A percentile compares a stretch with the other conserved stretches of the same genome.
Conservation (phyloP, 306 rosid genomes). For the Carpinus viminea region DNA sequence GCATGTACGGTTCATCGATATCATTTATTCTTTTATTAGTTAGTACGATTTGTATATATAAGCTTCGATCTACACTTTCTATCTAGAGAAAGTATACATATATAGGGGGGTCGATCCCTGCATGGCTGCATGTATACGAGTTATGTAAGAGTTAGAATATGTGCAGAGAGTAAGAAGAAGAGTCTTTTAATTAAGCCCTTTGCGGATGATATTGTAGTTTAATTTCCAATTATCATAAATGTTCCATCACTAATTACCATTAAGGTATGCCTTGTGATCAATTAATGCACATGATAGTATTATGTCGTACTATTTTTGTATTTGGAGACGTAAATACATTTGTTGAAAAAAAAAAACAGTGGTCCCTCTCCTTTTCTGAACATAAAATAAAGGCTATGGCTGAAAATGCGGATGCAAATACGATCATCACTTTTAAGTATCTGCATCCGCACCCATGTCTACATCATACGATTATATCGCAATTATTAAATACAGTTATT, state of each 20-base stretch:
- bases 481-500: too few species aligned
- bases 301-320: not conserved
- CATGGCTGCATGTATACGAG: not conserved
- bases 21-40: not conserved
- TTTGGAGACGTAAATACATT: not conserved
- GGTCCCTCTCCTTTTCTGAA: not conserved
- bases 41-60: not conserved
- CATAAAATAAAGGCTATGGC: not conserved
- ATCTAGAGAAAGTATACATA: not conserved
- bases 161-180: not conserved
- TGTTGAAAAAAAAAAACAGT: not conserved
- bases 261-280: not conserved
- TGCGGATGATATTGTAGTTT: not conserved
- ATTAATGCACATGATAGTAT: not conserved
- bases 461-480: too few species aligned
- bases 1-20: not conserved
- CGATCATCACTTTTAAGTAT: too few species aligned
- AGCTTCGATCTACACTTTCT: not conserved
- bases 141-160: not conserved
- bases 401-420: too few species aligned
- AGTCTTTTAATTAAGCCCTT: not conserved
- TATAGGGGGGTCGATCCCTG: not conserved
- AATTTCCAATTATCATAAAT: not conserved
- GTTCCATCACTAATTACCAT: not conserved
- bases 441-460: too few species aligned